Conservation (phyloP, 2,329 filamentous ascomycete species). For the Fusarium metavorans region DNA sequence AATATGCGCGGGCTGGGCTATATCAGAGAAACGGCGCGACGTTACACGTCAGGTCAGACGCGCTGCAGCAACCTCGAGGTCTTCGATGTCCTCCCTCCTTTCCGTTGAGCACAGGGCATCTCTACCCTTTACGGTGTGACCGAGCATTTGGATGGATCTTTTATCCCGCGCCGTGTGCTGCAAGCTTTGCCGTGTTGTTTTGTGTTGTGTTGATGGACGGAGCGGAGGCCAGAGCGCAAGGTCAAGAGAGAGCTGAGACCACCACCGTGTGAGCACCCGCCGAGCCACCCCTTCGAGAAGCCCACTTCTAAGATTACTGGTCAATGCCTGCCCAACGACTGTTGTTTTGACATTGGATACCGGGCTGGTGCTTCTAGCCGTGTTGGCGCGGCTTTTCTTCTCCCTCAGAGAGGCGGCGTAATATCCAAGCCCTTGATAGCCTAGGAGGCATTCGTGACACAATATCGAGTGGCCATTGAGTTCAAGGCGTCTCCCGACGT, state of each 20-base stretch:
- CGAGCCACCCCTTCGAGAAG: conserved; percentile 20
- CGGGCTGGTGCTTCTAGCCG: background rate
- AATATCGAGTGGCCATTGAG: conserved; percentile 17
- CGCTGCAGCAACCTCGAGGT: conserved; percentile 8
- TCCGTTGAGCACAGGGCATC: background rate
- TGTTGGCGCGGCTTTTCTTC: background rate
- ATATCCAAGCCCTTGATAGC: background rate
- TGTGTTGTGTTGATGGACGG: conserved; percentile 10
- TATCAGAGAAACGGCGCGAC: conserved; percentile 15
- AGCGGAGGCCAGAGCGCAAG: conserved; percentile 7
- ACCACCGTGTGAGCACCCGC: conserved; percentile 13
- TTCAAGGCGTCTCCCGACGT: conserved; percentile 7
- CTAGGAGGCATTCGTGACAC: conserved; percentile 9
- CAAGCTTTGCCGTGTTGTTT: conserved; percentile 14
- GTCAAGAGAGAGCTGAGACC: conserved; percentile 38
- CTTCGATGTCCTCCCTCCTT: background rate
- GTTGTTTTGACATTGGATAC: background rate
- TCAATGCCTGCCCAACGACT: conserved; percentile 38
- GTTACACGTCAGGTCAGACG: conserved; percentile 25
- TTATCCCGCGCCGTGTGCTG: conserved; percentile 18
- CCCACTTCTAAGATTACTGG: conserved; percentile 43
- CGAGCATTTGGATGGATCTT: background rate
- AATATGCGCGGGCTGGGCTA: conserved; percentile 5
- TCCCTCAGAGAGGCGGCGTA: background rate
- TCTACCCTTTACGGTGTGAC: conserved; percentile 16